These are phyloP conservation scores for Calonectria pseudoreteaudii DNA, from an alignment of 2,329 filamentous ascomycete species.

Conservation along the genomic window DNA sequence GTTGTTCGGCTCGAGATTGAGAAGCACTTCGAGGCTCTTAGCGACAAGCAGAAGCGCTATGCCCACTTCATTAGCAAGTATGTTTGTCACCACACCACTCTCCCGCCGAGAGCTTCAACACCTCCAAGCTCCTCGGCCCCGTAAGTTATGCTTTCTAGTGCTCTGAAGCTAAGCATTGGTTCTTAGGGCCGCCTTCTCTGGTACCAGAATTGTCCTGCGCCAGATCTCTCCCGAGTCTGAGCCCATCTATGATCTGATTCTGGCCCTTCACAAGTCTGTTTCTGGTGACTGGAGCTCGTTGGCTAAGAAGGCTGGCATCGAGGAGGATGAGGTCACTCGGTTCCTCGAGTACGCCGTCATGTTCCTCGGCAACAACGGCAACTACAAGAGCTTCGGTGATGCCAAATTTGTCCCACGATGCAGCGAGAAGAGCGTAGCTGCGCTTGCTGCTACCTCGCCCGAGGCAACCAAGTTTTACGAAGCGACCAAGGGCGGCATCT, in stretches of 20 bases:
- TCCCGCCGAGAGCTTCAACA: not conserved
- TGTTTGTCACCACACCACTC: slow-evolving; percentile 31
- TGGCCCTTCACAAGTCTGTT: slow-evolving; percentile 75
- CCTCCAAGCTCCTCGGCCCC: not conserved
- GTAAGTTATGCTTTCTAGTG: not conserved
- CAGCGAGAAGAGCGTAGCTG: slow-evolving; percentile 70
- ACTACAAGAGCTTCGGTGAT: slow-evolving; percentile 90
- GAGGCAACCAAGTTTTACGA: slow-evolving; percentile 74
- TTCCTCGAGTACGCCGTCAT: slow-evolving; percentile 84
- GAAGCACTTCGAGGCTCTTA: slow-evolving; percentile 87
- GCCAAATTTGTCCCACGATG: slow-evolving; percentile 85
- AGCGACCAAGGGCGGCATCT: slow-evolving; percentile 78
- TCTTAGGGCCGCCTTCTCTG: slow-evolving; percentile 78
- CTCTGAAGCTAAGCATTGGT: slow-evolving; percentile 22
- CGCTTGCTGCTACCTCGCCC: slow-evolving; percentile 70
- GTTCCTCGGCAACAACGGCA: slow-evolving; percentile 84
- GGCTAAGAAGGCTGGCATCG: slow-evolving; percentile 72
- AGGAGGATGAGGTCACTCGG: slow-evolving; percentile 70
- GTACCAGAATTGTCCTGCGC: slow-evolving; percentile 81
- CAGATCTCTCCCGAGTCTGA: slow-evolving; percentile 87
- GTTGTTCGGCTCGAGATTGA: slow-evolving; percentile 91
- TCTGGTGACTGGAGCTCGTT: slow-evolving; percentile 79
- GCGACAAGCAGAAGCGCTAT: slow-evolving; percentile 85
- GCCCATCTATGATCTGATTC: slow-evolving; percentile 83
- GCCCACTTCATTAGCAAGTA: slow-evolving; percentile 89